Percentiles rank a stretch among this genome's conserved stretches.
These are phyloP conservation scores for Diaporthe sp. DNA, from an alignment of 2,329 filamentous ascomycete species.

Conservation along the genomic window DNA sequence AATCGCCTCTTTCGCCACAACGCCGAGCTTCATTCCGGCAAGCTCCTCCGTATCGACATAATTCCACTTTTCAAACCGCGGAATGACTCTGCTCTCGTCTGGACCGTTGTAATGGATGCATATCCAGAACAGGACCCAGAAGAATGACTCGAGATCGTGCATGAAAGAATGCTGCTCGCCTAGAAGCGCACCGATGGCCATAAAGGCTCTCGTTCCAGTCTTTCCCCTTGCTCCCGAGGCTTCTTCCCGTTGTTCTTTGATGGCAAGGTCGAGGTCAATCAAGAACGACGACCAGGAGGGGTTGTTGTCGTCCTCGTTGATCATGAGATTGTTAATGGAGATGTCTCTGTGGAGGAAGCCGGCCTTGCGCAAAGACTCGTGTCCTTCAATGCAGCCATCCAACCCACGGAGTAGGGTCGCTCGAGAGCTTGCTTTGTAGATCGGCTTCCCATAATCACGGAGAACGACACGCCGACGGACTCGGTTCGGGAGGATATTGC, in stretches of 20 bases:
- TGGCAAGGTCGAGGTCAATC: slow-evolving; percentile 53
- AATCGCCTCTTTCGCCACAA: no score
- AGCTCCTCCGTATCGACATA: no score
- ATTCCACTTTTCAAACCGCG: no score
- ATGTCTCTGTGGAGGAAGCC: slow-evolving; percentile 50
- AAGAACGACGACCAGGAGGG: no score
- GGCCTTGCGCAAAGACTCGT: slow-evolving; percentile 43
- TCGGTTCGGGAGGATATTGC: neutral
- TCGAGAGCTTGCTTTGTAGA: slow-evolving; percentile 47
- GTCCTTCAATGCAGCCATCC: slow-evolving; percentile 45
- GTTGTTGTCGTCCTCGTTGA: slow-evolving; percentile 55
- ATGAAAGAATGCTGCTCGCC: no score
- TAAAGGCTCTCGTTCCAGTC: slow-evolving; percentile 57
- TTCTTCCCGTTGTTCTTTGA: slow-evolving; percentile 45
- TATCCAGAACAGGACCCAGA: no score
- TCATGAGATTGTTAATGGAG: slow-evolving; percentile 51
- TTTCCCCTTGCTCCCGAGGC: slow-evolving; percentile 52
- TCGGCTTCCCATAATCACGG: slow-evolving; percentile 46
- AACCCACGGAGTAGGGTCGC: slow-evolving; percentile 44
- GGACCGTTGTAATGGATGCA: no score
- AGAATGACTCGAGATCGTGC: no score
- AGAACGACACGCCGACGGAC: neutral
- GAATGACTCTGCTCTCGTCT: no score
- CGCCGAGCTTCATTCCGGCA: no score
- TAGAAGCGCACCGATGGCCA: no score